Percentiles rank a stretch among this genome's conserved stretches.
Conservation (phyloP, 2,329 filamentous ascomycete species). For the Pseudogymnoascus sp. region DNA sequence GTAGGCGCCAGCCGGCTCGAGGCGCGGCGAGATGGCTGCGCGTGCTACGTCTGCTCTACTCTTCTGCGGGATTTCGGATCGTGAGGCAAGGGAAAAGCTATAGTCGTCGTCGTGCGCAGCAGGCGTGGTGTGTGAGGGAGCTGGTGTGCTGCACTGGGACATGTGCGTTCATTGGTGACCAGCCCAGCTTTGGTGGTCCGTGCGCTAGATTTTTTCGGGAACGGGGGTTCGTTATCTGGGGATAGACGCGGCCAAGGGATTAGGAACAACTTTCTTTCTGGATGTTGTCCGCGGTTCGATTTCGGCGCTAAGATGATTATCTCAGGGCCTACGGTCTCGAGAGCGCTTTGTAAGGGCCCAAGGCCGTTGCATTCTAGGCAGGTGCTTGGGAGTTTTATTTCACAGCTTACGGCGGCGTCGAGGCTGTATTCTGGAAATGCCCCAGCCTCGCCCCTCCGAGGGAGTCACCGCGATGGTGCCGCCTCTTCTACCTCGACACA, state of each 20-base stretch:
- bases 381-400: background rate
- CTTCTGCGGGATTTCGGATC: background rate
- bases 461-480: background rate
- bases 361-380: background rate
- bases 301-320: background rate
- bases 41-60: slow-evolving; percentile 12
- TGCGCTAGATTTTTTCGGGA: slow-evolving; percentile 1
- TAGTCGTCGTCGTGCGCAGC: background rate
- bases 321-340: background rate
- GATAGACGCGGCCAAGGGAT: background rate
- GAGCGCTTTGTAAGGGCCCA: background rate
- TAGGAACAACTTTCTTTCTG: background rate
- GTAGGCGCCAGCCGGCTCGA: slow-evolving; percentile 15
- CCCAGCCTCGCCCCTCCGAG: background rate
- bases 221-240: background rate
- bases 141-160: background rate
- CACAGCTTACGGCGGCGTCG: background rate
- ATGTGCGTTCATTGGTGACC: slow-evolving; percentile 7
- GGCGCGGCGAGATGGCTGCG: slow-evolving; percentile 18
- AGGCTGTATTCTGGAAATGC: background rate
- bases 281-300: background rate
- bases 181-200: background rate
- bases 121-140: background rate
- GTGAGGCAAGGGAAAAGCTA: background rate
- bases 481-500: background rate